These are phyloP conservation scores for Colletotrichum sp. DNA, from an alignment of 2,329 filamentous ascomycete genomes.

Conservation along the genomic window DNA sequence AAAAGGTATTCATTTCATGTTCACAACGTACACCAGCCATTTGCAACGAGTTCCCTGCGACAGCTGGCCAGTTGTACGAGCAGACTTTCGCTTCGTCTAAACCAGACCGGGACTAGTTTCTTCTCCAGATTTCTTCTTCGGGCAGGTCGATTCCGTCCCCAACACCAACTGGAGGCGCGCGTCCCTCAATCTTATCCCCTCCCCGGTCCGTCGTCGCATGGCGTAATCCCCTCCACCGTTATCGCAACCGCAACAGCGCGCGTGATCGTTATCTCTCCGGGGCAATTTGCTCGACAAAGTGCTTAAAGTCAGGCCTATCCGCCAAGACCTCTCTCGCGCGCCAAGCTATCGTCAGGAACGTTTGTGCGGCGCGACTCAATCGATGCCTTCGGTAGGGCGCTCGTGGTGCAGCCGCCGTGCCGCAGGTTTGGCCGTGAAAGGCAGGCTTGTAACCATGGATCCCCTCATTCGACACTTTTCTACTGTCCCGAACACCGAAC, in stretches of 20 bases:
- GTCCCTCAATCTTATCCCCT: background rate
- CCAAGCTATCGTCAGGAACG: background rate
- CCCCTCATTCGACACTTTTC: background rate
- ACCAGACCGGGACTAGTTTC: background rate
- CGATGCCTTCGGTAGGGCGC: background rate
- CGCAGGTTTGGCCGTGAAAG: background rate
- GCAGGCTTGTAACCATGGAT: background rate
- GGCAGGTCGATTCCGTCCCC: slow-evolving; percentile 4
- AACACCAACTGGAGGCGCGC: background rate
- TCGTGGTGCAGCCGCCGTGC: background rate
- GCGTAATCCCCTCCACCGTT: background rate
- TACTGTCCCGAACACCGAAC: background rate
- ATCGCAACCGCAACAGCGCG: background rate
- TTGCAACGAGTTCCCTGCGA: background rate
- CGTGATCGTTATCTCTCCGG: background rate
- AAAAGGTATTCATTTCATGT: background rate
- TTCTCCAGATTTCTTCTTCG: slow-evolving; percentile 9
- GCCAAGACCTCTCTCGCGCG: background rate
- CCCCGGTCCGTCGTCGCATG: background rate
- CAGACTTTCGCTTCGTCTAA: background rate
- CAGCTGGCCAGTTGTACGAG: background rate
- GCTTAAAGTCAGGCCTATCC: background rate
- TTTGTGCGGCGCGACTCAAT: background rate
- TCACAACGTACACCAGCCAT: background rate
- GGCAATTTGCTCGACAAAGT: background rate